phyloP scores from a whole-genome alignment of 2,329 filamentous ascomycete species.

The Xylaria sp. region DNA sequence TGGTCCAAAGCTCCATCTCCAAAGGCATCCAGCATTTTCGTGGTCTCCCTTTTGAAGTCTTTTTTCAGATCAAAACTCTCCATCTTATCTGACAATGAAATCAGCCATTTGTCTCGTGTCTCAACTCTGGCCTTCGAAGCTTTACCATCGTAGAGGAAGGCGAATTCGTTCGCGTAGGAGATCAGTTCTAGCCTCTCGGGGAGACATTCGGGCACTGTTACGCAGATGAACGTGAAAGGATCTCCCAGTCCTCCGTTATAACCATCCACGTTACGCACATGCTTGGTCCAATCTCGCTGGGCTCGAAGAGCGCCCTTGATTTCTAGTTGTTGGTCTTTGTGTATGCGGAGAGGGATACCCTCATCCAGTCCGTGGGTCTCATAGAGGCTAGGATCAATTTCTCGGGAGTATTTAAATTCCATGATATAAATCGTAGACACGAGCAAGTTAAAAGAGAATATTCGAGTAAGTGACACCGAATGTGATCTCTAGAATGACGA shows the following conservation, averaged over 20 bases:
- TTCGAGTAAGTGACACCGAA: background rate
- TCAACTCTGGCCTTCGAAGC: constrained; percentile 22
- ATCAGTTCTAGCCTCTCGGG: constrained; percentile 54
- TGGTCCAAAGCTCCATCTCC: constrained; percentile 33
- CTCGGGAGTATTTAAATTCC: constrained; percentile 48
- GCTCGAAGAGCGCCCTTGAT: constrained; percentile 46
- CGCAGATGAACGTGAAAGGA: constrained; percentile 48
- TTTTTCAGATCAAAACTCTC: constrained; percentile 40
- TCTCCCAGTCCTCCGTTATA: constrained; percentile 49
- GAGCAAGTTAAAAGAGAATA: background rate
- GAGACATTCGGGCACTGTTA: constrained; percentile 52
- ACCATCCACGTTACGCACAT: constrained; percentile 45
- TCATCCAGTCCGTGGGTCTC: constrained; percentile 47
- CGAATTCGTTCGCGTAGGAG: constrained; percentile 55
- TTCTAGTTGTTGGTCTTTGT: constrained; percentile 44
- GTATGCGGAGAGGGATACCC: constrained; percentile 45
- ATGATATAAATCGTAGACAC: constrained; percentile 28
- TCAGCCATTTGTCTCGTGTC: constrained; percentile 6
- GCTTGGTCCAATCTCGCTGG: constrained; percentile 52
- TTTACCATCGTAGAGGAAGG: constrained; percentile 53
- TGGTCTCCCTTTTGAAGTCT: constrained; percentile 28
- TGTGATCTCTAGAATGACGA: background rate
- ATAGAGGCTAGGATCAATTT: constrained; percentile 44
- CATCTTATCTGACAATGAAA: constrained; percentile 31
- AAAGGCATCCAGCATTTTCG: constrained; percentile 43